Conservation (phyloP, 441 rosid species). For the Mallotus japonicus region DNA sequence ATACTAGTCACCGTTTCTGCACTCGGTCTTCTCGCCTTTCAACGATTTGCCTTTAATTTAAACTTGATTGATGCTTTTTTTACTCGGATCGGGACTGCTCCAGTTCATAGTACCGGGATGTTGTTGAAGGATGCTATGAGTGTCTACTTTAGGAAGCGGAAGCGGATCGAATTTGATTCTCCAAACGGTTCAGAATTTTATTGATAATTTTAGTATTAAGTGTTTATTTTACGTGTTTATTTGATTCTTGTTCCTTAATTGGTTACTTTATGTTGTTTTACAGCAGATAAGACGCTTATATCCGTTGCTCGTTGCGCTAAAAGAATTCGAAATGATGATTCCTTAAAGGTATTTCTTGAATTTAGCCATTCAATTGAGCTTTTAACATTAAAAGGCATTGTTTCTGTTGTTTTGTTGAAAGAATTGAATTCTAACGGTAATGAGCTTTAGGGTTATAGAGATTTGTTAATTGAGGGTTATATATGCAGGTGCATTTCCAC, state of each 20-base stretch:
- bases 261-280: not conserved
- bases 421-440: no score
- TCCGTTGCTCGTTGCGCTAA: conserved; percentile 27
- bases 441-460: not conserved
- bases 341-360: conserved; percentile 36
- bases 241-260: conserved; percentile 1
- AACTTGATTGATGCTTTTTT: conserved; percentile 21
- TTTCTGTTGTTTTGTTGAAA: not conserved
- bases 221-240: not conserved
- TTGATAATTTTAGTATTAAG: not conserved
- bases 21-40: conserved; percentile 27
- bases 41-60: conserved; percentile 33
- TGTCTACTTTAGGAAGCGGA: conserved; percentile 39
- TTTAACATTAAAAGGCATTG: not conserved
- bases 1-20: conserved; percentile 46
- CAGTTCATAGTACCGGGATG: not conserved
- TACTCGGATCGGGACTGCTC: conserved; percentile 14
- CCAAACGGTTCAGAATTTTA: conserved; percentile 12
- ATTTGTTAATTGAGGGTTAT: not conserved
- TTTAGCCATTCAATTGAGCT: not conserved
- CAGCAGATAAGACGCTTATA: conserved; percentile 25
- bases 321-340: conserved; percentile 38
- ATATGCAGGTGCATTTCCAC: conserved; percentile 40
- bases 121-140: conserved; percentile 12
- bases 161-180: conserved; percentile 34